Conservation (phyloP, 441 rosid species). For the Francoa sonchifolia region DNA sequence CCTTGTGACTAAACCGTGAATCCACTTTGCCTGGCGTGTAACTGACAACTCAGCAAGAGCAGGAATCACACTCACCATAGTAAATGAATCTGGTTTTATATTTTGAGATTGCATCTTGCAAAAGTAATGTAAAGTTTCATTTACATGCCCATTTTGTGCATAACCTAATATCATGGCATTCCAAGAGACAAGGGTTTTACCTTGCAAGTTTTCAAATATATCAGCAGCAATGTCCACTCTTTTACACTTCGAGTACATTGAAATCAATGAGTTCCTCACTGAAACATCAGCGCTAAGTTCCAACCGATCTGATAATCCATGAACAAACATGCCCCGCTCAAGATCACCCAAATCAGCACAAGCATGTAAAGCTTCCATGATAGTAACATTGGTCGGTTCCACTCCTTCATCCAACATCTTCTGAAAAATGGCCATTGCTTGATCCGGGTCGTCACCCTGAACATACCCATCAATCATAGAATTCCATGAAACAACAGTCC, state of each 20-base stretch:
- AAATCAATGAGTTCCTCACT: conserved; percentile 50
- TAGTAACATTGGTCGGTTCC: conserved; percentile 67
- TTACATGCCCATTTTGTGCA: conserved; percentile 43
- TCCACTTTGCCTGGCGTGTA: conserved; percentile 53
- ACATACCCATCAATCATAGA: conserved; percentile 57
- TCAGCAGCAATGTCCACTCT: conserved; percentile 41
- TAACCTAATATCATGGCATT: conserved; percentile 63
- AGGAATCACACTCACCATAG: conserved; percentile 54
- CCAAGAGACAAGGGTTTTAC: conserved; percentile 54
- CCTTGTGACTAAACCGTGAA: conserved; percentile 44
- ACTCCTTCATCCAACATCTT: conserved; percentile 64
- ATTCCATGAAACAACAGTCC: conserved; percentile 58
- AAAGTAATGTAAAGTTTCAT: conserved; percentile 42
- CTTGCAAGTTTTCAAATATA: conserved; percentile 28
- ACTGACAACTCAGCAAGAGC: conserved; percentile 54
- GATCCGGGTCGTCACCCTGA: conserved; percentile 35
- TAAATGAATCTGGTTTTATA: conserved; percentile 44
- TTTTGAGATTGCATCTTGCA: conserved; percentile 26
- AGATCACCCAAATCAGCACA: conserved; percentile 73
- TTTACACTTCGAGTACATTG: conserved; percentile 62
- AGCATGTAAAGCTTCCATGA: conserved; percentile 70
- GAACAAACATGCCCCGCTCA: conserved; percentile 51
- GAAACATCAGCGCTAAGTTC: conserved; percentile 44
- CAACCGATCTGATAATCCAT: conserved; percentile 34
- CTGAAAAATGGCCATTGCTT: conserved; percentile 36